Evolutionary conservation across 106 monocot species (phyloP).

Genomic region (Hemerocallis citrina): DNA sequence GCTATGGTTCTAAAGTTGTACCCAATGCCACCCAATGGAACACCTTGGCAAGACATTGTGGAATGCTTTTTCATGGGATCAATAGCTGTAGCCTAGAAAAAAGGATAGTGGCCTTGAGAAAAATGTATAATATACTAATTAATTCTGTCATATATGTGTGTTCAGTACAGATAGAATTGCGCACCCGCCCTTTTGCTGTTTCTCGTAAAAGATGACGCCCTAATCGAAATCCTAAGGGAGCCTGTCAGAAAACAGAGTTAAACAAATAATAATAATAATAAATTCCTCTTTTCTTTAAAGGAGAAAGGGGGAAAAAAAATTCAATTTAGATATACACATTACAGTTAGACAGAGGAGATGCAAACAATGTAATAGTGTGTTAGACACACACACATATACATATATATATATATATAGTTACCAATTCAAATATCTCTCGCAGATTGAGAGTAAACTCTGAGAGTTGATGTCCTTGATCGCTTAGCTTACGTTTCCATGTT

Average conservation of each 20-base stretch:
- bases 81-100: conserved; percentile 36
- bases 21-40: conserved; percentile 69
- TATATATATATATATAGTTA: conserved; percentile 5
- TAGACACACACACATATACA: not conserved
- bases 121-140: not conserved
- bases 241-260: conserved; percentile 20
- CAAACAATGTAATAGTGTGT: too few species aligned
- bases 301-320: not conserved
- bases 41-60: conserved; percentile 42
- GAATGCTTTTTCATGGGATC: conserved; percentile 41
- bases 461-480: conserved; percentile 16
- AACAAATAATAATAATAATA: not conserved
- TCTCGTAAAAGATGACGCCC: conserved; percentile 40
- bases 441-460: conserved; percentile 26
- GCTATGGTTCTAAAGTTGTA: conserved; percentile 11
- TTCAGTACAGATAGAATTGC: not conserved
- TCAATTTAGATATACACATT: not conserved
- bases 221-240: conserved; percentile 37
- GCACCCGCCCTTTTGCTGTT: conserved; percentile 49
- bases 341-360: too few species aligned
- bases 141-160: not conserved
- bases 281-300: not conserved
- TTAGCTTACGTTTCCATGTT: conserved; percentile 41
- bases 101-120: not conserved
- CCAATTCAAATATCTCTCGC: conserved; percentile 40